Conservation (phyloP, 2,329 filamentous ascomycete genomes). For the Colletotrichum destructivum region DNA sequence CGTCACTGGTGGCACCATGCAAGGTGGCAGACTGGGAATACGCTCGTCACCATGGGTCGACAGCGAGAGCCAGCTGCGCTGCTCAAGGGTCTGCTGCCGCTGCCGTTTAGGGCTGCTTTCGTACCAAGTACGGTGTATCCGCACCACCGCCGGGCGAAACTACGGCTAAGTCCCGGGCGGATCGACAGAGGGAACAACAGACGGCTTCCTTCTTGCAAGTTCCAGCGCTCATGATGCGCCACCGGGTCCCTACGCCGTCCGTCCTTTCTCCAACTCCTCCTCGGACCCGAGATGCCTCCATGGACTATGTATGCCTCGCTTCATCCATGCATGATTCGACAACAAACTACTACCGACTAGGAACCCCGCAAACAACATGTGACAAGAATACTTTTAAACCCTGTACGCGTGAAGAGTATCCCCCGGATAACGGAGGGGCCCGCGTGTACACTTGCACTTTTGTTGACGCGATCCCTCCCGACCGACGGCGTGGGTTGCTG, state of each 20-base stretch:
- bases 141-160: neutral
- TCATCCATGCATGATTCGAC: too few relatives aligned
- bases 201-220: neutral
- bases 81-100: neutral
- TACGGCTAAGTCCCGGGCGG: constrained; percentile 1
- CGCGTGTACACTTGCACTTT: constrained; percentile 16
- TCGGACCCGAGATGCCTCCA: constrained; percentile 1
- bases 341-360: too few relatives aligned
- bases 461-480: neutral
- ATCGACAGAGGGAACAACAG: constrained; percentile 12
- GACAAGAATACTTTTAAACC: neutral
- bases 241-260: neutral
- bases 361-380: too few relatives aligned
- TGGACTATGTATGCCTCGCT: too few relatives aligned
- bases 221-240: too few relatives aligned
- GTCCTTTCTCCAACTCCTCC: neutral
- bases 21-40: neutral
- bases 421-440: neutral
- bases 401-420: constrained; percentile 6
- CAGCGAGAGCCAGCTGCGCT: constrained; percentile 7
- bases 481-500: too few relatives aligned
- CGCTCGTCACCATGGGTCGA: neutral
- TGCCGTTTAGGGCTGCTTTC: too few relatives aligned
- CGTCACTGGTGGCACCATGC: neutral
- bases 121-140: too few relatives aligned